These are phyloP conservation scores for Amauroascus verrucosus DNA, from an alignment of 2,329 filamentous ascomycete species.

Conservation along the genomic window DNA sequence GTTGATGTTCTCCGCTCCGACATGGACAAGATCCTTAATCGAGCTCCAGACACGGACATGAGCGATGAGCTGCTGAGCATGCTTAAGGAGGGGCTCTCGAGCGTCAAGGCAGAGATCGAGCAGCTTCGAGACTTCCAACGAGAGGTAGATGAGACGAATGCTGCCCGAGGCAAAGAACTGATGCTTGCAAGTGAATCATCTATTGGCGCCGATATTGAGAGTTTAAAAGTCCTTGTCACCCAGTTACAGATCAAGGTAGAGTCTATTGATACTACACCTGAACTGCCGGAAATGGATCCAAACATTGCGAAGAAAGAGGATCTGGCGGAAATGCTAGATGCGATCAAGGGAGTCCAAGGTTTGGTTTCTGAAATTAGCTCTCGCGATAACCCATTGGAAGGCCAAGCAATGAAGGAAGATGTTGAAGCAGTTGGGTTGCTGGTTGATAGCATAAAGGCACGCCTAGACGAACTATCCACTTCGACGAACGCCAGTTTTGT, in stretches of 20 bases:
- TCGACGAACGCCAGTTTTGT: constrained; percentile 59
- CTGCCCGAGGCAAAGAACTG: constrained; percentile 45
- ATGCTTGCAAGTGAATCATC: constrained; percentile 47
- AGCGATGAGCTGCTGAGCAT: constrained; percentile 86
- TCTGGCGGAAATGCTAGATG: constrained; percentile 38
- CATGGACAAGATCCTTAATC: constrained; percentile 62
- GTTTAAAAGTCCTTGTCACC: constrained; percentile 70
- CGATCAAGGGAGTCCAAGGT: constrained; percentile 46
- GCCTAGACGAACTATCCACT: constrained; percentile 65
- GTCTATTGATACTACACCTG: constrained; percentile 52
- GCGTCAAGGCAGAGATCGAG: constrained; percentile 67
- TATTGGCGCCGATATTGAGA: constrained; percentile 64
- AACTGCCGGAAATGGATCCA: constrained; percentile 32
- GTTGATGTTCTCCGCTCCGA: constrained; percentile 67
- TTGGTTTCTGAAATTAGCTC: constrained; percentile 45
- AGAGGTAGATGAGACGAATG: constrained; percentile 42
- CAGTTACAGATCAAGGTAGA: constrained; percentile 80
- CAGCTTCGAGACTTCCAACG: constrained; percentile 52
- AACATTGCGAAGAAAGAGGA: constrained; percentile 40
- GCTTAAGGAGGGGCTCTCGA: constrained; percentile 68
- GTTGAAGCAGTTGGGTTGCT: constrained; percentile 85
- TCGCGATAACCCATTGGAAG: constrained; percentile 25
- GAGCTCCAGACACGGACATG: constrained; percentile 69
- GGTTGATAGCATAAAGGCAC: constrained; percentile 76
- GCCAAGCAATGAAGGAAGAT: constrained; percentile 64